phyloP scores from a whole-genome alignment of 768 basidiomycete genomes.

The Agaricus blazei region DNA sequence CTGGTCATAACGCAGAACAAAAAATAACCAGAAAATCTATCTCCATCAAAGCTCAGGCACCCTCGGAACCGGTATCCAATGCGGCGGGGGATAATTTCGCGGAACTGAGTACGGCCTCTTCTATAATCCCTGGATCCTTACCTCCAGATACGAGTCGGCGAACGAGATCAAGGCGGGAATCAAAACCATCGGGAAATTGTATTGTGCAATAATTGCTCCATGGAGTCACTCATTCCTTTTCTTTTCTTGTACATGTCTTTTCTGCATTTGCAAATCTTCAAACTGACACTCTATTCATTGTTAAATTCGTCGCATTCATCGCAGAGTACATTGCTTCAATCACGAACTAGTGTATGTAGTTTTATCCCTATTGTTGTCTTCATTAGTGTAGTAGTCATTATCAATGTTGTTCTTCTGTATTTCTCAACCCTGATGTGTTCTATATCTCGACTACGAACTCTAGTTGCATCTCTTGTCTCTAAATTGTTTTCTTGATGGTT shows the following conservation, averaged over 20 bases:
- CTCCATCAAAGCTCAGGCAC: not conserved
- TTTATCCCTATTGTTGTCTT: not conserved
- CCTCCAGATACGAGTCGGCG: slow-evolving; percentile 26
- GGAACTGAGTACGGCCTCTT: slow-evolving; percentile 15
- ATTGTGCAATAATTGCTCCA: slow-evolving; percentile 35
- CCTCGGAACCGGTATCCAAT: slow-evolving; percentile 20
- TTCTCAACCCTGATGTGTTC: not conserved
- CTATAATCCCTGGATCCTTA: slow-evolving; percentile 30
- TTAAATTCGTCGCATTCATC: not conserved
- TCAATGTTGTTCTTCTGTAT: not conserved
- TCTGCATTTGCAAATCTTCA: too few relatives aligned
- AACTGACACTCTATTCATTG: not conserved
- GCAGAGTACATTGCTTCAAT: not conserved
- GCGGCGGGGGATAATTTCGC: slow-evolving; percentile 15
- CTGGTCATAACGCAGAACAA: slow-evolving; percentile 1
- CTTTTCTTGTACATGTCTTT: not conserved
- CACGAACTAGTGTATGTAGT: slow-evolving; percentile 4
- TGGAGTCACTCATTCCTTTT: slow-evolving; percentile 8
- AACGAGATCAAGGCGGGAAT: slow-evolving; percentile 35
- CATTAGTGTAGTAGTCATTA: not conserved
- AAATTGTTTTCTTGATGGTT: too few relatives aligned
- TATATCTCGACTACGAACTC: too few relatives aligned
- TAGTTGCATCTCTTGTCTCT: too few relatives aligned
- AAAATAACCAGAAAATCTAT: not conserved
- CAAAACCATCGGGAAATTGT: slow-evolving; percentile 37